phyloP scores from a whole-genome alignment of 139 green algal genomes.

The Ettlia oleoabundans region DNA sequence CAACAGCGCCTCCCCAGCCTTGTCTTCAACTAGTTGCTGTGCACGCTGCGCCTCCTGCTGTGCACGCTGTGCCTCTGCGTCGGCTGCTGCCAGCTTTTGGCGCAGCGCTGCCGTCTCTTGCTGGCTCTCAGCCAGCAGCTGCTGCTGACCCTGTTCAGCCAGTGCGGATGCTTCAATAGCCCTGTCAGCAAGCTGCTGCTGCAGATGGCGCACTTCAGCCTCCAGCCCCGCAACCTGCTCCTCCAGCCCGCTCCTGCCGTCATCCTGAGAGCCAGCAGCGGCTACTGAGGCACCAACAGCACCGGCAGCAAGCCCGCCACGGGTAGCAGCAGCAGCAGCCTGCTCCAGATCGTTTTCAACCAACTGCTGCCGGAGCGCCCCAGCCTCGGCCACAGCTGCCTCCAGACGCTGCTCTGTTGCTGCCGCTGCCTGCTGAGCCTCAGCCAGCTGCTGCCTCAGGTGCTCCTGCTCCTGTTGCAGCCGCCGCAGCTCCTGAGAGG shows the following conservation, averaged over 20 bases:
- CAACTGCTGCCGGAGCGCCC: not conserved
- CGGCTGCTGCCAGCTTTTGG: not conserved
- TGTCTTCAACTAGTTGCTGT: no score
- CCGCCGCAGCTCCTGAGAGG: not conserved
- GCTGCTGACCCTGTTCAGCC: not conserved
- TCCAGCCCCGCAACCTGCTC: not conserved
- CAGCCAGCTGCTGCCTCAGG: slow-evolving; percentile 7
- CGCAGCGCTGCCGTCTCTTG: not conserved
- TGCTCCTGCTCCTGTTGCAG: slow-evolving; percentile 33
- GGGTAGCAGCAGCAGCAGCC: not conserved
- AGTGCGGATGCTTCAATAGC: not conserved
- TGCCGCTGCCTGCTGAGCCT: not conserved
- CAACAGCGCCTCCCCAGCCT: no score
- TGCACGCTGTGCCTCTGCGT: not conserved
- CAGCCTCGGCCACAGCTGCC: not conserved
- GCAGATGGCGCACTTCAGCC: not conserved
- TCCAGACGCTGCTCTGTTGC: not conserved
- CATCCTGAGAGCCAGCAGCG: no score
- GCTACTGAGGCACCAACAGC: not conserved
- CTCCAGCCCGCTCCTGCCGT: not conserved
- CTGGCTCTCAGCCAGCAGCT: slow-evolving; percentile 14
- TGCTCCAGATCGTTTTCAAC: not conserved
- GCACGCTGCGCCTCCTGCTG: not conserved
- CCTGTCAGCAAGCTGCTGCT: not conserved
- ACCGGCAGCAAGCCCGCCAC: no score